Percentiles rank a stretch among this genome's conserved stretches.
Conservation (phyloP, 352 stramenopile species). For the Globisporangium canariense region DNA sequence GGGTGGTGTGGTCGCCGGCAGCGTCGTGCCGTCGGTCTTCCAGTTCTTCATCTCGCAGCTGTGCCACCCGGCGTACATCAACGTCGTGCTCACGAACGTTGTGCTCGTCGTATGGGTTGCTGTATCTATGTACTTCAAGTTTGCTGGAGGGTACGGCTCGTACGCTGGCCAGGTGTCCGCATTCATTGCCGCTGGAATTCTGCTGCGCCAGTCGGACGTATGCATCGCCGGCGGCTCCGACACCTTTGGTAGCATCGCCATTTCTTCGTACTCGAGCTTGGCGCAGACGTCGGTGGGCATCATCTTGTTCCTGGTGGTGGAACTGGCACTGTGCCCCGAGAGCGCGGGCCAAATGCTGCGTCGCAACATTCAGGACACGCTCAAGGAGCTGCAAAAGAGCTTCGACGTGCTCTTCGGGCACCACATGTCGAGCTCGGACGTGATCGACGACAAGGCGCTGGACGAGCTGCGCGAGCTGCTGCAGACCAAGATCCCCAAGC, state of each 20-base stretch:
- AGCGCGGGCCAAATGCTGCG: constrained; percentile 62
- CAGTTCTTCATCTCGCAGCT: constrained; percentile 50
- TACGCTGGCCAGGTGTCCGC: constrained; percentile 61
- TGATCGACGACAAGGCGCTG: constrained; percentile 47
- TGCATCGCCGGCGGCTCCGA: constrained; percentile 39
- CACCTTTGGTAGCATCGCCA: constrained; percentile 40
- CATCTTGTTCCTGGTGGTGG: constrained; percentile 70
- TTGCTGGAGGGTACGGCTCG: constrained; percentile 47
- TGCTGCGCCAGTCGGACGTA: constrained; percentile 60
- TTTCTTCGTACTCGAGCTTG: constrained; percentile 75
- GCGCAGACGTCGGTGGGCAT: constrained; percentile 76
- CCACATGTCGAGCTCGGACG: constrained; percentile 49
- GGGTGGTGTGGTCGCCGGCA: constrained; percentile 41
- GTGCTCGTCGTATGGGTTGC: constrained; percentile 53
- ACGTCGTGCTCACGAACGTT: constrained; percentile 37
- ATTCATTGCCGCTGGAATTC: constrained; percentile 59
- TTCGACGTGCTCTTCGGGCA: constrained; percentile 72
- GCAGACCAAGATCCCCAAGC: constrained; percentile 45
- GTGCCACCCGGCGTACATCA: constrained; percentile 23
- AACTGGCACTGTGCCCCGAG: constrained; percentile 64
- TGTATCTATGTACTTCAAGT: constrained; percentile 67
- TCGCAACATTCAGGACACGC: constrained; percentile 69
- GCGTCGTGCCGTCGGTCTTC: constrained; percentile 46
- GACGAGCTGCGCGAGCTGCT: constrained; percentile 50
- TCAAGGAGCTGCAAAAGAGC: constrained; percentile 53